Base-by-base conservation (phyloP, 768 basidiomycete genomes). In the Mycena epipterygia region DNA sequence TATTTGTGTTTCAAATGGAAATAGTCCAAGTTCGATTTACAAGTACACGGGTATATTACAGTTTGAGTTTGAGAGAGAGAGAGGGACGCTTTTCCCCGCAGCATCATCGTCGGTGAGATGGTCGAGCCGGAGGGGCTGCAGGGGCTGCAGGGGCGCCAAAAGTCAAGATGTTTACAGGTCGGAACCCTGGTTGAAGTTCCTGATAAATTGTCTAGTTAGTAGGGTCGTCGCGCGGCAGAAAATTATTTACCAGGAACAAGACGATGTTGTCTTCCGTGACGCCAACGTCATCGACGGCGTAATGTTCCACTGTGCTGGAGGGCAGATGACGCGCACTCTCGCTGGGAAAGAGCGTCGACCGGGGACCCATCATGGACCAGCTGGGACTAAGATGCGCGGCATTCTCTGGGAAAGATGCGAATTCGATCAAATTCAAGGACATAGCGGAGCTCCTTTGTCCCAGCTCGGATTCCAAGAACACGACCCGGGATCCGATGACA, bases 201-300 rank as follows among this genome's bases (percentile, higher is more conserved):
- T 87, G 61, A 29, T 60, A 58, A 53, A 69, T 21, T 39, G 13
- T 33, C 25, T 49, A 23, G 46, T 63, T 7, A 59, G 61, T 49
- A 60, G 67, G 60, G 44, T 48, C 59, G 59, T 23, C 25, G 29
- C n/a, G 4, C 42, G 51, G 41, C 46, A n/a, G 25, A 42, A 58
- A 52, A 30, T 1, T 9, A 81, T 88, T 52, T 76, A 89, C 90
- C 71, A 89, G 77, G 69, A 90, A 84, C 60, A 91, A 75, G 61
- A 90, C 79, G 23, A 91, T 83, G 64, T 90, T 89, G 70, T 91
- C 90, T 76, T 91, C 90, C 14, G 88, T 91, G 44, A 85, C 84
- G 44, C 84, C 81, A 64, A 90, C 79, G 76, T 84, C 86, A 39
- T 89, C 86, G 61, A 90, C 83, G 39, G 78, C 80, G 56, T 84